Base-by-base conservation (phyloP, 148 eudicot species). In the Vaccinium vitisidaea region DNA sequence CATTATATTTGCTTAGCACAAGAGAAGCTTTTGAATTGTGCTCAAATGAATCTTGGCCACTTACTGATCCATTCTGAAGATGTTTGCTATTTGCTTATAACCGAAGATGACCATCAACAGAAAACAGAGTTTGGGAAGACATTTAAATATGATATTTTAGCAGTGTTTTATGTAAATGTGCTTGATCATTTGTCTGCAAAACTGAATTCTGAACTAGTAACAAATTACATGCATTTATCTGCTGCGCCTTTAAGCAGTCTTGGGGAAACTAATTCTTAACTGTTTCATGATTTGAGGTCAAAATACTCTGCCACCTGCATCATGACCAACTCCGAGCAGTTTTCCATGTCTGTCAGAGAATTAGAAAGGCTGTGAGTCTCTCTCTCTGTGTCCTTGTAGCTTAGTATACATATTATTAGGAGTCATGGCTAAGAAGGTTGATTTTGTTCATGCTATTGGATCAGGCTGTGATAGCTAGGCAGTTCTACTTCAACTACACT, bases 311-410 rank as follows among this genome's bases (percentile, higher is more conserved):
- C 88, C 95, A 95, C 88, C 88, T 97, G 89, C 98, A 97, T 88
- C 99, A 97, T 86, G 98, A 97, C 85, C 99, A 97, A 85, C 91
- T 97, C 63, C 91, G 88, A 86, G 92, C 98, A 67, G 96, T 91
- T 69, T 95, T 97, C 88, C 99, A 97, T 87, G 99, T 97, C 74
- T 97, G 95, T 49, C 92, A 90, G 89, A 90, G 93, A 75, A 83
- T 97, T 23, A 90, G 98, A 88, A 97, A 82, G 89, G 95, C 99
- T 79, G 99, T 97, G 65, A 97, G 99, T 87, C 55, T 32, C 67
- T 50, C 48, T 58, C 6, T 36, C 55, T 56, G 23, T 58, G 5
- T 32, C 61, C 0, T 69, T 27, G 18, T 27, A 4, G 36, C 2
- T 14, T 16, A 30, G 8, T 55, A 3, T 58, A 12, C 14, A 50